Evolutionary conservation across 2,329 filamentous ascomycete species (phyloP).

Genomic region (Plectosphaerella sp.): DNA sequence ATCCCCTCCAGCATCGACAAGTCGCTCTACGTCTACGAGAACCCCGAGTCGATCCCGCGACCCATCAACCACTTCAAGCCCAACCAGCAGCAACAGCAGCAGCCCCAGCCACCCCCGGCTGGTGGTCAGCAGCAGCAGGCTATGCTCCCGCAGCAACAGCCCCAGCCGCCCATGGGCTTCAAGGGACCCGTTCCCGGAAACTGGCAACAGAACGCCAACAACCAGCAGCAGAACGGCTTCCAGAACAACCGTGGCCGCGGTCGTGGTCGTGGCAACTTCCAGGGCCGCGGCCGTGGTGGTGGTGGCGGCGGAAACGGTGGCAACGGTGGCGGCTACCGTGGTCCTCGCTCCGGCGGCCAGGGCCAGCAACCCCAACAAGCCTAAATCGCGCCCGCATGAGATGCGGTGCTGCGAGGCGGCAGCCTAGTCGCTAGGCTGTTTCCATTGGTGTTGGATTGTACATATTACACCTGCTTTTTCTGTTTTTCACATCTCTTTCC

Average conservation of each 20-base stretch:
- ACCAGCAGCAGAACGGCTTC: conserved; percentile 22
- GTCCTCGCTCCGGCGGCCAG: conserved; percentile 14
- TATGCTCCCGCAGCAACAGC: conserved; percentile 7
- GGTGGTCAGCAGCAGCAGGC: conserved; percentile 17
- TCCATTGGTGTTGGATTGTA: not conserved
- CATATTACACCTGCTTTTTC: not conserved
- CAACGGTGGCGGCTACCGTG: conserved; percentile 15
- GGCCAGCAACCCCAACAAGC: conserved; percentile 24
- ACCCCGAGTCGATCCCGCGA: conserved; percentile 88
- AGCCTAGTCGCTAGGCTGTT: not conserved
- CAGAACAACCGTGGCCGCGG: conserved; percentile 22
- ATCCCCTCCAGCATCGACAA: conserved; percentile 95
- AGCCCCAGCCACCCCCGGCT: conserved; percentile 14
- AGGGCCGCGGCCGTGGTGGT: conserved; percentile 22
- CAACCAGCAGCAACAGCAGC: conserved; percentile 19
- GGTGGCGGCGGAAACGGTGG: conserved; percentile 15
- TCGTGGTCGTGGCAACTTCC: conserved; percentile 20
- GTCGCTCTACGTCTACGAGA: conserved; percentile 96
- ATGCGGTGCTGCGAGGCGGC: conserved; percentile 8
- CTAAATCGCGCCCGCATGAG: conserved; percentile 8
- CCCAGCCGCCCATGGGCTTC: conserved; percentile 20
- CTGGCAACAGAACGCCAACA: conserved; percentile 23
- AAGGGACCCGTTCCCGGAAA: conserved; percentile 19
- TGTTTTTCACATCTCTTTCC: not conserved
- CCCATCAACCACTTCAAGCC: conserved; percentile 55